Percentiles rank a stretch among this genome's conserved stretches.
Conservation (phyloP, 2,329 filamentous ascomycete species). For the Aspergillus sp. region DNA sequence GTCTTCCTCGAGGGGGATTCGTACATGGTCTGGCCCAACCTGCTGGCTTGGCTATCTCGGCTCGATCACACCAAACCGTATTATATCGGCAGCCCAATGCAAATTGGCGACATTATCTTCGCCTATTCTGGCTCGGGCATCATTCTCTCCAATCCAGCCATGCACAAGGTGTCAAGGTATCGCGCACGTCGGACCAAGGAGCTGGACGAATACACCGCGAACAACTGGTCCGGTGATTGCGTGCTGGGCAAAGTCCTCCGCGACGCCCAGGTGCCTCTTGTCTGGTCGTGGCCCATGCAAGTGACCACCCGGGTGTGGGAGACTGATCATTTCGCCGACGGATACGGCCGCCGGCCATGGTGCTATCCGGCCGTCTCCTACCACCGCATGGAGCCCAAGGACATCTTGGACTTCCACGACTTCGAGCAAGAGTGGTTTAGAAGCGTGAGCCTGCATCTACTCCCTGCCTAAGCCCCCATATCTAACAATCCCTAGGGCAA, state of each 20-base stretch:
- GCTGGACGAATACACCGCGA: slow-evolving; percentile 34
- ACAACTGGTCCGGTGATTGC: slow-evolving; percentile 38
- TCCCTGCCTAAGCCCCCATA: too few species aligned
- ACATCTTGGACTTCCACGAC: slow-evolving; percentile 15
- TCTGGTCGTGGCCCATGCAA: slow-evolving; percentile 19
- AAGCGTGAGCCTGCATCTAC: slow-evolving; percentile 8
- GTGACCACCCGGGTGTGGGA: slow-evolving; percentile 15
- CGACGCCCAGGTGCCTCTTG: slow-evolving; percentile 32
- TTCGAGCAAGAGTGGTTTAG: slow-evolving; percentile 19
- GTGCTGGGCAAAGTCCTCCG: slow-evolving; percentile 36
- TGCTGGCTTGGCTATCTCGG: slow-evolving; percentile 42
- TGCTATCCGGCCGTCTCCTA: slow-evolving; percentile 20
- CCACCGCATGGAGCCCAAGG: slow-evolving; percentile 19
- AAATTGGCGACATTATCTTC: slow-evolving; percentile 37
- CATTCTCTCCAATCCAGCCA: slow-evolving; percentile 38
- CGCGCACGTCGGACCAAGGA: slow-evolving; percentile 29
- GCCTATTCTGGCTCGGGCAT: slow-evolving; percentile 44
- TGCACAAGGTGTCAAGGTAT: slow-evolving; percentile 33
- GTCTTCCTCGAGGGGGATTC: slow-evolving; percentile 49
- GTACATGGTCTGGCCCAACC: slow-evolving; percentile 43
- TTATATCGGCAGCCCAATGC: slow-evolving; percentile 45
- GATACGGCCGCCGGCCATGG: slow-evolving; percentile 12
- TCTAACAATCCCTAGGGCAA: slow-evolving; percentile 7
- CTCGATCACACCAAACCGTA: slow-evolving; percentile 36
- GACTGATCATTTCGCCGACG: slow-evolving; percentile 14